Percentiles rank a stretch among this genome's conserved stretches.
These are phyloP conservation scores for Tagetes erecta DNA, from an alignment of 129 eudicot genomes.

Conservation along the genomic window DNA sequence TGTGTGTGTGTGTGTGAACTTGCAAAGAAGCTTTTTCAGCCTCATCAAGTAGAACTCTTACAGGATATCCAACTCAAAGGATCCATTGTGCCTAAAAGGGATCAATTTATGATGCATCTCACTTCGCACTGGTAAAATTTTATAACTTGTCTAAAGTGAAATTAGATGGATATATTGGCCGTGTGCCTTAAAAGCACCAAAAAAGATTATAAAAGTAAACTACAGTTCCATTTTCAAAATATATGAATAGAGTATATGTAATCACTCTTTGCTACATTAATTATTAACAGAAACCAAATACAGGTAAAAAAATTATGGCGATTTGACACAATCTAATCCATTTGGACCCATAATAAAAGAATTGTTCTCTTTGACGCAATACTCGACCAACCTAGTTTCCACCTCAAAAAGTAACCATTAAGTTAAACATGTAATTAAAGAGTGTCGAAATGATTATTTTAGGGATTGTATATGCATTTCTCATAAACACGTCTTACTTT, in stretches of 20 bases:
- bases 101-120: not conserved
- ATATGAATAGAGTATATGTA: not conserved
- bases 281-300: not conserved
- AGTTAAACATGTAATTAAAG: not conserved
- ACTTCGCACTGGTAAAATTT: not conserved
- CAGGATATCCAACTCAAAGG: not conserved
- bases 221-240: not conserved
- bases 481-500: slow-evolving; percentile 43
- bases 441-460: not conserved
- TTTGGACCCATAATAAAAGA: not conserved
- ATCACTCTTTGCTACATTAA: not conserved
- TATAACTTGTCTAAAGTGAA: not conserved
- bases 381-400: not conserved
- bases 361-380: not conserved
- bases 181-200: not conserved
- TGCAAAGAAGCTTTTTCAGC: not conserved
- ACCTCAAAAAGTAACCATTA: not conserved
- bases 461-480: not conserved
- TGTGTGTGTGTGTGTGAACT: not conserved
- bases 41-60: not conserved
- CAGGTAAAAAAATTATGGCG: not conserved
- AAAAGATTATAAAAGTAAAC: not conserved
- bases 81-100: not conserved
- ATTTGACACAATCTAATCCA: not conserved
- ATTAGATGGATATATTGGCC: not conserved